Percentiles rank a stretch among this genome's conserved stretches.
Evolutionary conservation across 2,329 filamentous ascomycete species (phyloP).

Genomic region (Dendryphion nanum): DNA sequence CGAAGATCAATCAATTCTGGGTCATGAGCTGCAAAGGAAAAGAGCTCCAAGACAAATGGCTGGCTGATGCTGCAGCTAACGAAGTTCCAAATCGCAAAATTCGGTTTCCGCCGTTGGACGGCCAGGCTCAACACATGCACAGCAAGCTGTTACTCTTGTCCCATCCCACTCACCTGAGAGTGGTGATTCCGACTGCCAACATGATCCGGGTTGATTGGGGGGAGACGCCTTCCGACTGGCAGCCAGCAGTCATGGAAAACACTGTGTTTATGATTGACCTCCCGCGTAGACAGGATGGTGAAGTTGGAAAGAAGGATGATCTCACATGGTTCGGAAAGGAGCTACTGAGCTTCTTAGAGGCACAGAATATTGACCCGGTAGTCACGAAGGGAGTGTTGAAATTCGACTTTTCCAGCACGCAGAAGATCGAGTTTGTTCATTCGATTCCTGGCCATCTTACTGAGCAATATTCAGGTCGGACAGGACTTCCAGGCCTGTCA

Average conservation of each 20-base stretch:
- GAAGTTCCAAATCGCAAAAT: slow-evolving; percentile 56
- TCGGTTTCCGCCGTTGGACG: slow-evolving; percentile 81
- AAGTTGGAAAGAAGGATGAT: slow-evolving; percentile 23
- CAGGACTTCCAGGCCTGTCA: slow-evolving; percentile 74
- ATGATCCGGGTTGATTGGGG: slow-evolving; percentile 87
- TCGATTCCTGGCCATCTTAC: slow-evolving; percentile 55
- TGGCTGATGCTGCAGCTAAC: slow-evolving; percentile 26
- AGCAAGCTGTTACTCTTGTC: slow-evolving; percentile 93
- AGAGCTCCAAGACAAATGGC: slow-evolving; percentile 22
- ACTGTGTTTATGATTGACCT: slow-evolving; percentile 91
- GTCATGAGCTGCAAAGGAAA: slow-evolving; percentile 60
- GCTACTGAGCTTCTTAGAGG: slow-evolving; percentile 67
- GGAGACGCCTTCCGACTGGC: slow-evolving; percentile 50
- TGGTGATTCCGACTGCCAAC: slow-evolving; percentile 87
- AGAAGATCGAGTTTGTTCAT: slow-evolving; percentile 75
- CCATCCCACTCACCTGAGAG: slow-evolving; percentile 67
- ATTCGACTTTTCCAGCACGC: slow-evolving; percentile 80
- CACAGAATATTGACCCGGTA: slow-evolving; percentile 62
- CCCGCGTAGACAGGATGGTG: slow-evolving; percentile 53
- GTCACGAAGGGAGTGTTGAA: slow-evolving; percentile 67
- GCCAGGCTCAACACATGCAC: slow-evolving; percentile 75
- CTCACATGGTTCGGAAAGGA: slow-evolving; percentile 65
- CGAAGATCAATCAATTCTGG: slow-evolving; percentile 50
- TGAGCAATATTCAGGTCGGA: slow-evolving; percentile 37
- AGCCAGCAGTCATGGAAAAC: slow-evolving; percentile 34